phyloP scores from a whole-genome alignment of 805 yeast species.

The Ogataea siamensis region DNA sequence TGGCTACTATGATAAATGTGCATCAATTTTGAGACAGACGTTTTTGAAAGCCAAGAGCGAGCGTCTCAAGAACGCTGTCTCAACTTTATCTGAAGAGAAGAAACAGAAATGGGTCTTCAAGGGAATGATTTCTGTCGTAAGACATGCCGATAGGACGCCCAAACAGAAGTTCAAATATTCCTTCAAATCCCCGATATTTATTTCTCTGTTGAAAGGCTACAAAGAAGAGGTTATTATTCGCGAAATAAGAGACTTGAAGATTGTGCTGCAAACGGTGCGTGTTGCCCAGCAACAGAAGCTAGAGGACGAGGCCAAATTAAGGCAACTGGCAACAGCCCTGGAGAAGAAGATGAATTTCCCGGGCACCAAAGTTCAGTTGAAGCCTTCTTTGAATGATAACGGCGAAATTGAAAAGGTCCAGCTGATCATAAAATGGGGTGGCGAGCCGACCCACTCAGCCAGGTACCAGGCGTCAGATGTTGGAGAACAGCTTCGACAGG shows the following conservation, averaged over 20 bases:
- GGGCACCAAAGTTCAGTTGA: slow-evolving; percentile 94
- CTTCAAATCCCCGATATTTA: slow-evolving; percentile 81
- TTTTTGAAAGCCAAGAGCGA: slow-evolving; percentile 62
- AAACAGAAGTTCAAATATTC: slow-evolving; percentile 97
- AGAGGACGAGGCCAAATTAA: slow-evolving; percentile 78
- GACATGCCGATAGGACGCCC: slow-evolving; percentile 99
- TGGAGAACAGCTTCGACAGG: slow-evolving; percentile 95
- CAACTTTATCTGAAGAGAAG: slow-evolving; percentile 50
- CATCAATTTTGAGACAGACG: slow-evolving; percentile 70
- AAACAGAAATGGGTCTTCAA: slow-evolving; percentile 95
- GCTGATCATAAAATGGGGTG: slow-evolving; percentile 97
- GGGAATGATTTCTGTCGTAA: slow-evolving; percentile 84
- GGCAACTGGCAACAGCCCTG: slow-evolving; percentile 75
- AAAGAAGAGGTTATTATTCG: slow-evolving; percentile 94
- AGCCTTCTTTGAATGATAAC: slow-evolving; percentile 72
- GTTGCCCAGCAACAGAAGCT: slow-evolving; percentile 75
- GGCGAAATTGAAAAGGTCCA: slow-evolving; percentile 90
- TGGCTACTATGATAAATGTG: slow-evolving; percentile 80
- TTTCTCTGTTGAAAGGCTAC: slow-evolving; percentile 86
- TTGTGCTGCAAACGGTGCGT: slow-evolving; percentile 80
- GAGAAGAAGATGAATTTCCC: slow-evolving; percentile 88
- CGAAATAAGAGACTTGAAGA: slow-evolving; percentile 79
- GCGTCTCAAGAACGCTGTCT: slow-evolving; percentile 39
- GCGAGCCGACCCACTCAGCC: slow-evolving; percentile 98
- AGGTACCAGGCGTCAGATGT: slow-evolving; percentile 90